A percentile compares a stretch with the other conserved stretches of the same genome.
These are phyloP conservation scores for Sporothrix luriei DNA, from an alignment of 2,329 filamentous ascomycete genomes.

Conservation along the genomic window DNA sequence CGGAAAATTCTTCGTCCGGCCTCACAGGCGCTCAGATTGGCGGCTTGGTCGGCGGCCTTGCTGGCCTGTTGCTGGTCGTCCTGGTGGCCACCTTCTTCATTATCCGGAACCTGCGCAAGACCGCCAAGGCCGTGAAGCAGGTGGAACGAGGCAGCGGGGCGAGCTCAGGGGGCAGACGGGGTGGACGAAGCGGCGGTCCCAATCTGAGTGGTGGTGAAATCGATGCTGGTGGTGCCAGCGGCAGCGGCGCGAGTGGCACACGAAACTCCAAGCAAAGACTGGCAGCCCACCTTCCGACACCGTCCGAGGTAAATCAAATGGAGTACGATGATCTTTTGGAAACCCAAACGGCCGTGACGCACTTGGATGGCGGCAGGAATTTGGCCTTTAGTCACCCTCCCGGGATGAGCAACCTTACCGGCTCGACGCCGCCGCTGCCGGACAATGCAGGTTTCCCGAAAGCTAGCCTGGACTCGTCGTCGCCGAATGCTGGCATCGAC, in stretches of 20 bases:
- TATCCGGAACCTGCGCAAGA: conserved; percentile 53
- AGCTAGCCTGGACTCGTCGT: conserved; percentile 28
- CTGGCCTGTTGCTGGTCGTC: conserved; percentile 53
- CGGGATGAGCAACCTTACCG: not conserved
- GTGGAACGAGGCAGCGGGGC: conserved; percentile 41
- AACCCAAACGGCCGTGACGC: conserved; percentile 37
- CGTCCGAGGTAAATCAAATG: conserved; percentile 50
- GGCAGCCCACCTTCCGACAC: conserved; percentile 43
- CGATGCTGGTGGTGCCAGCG: not conserved
- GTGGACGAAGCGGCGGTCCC: conserved; percentile 33
- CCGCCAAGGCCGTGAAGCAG: conserved; percentile 46
- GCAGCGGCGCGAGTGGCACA: conserved; percentile 16
- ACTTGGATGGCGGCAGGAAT: conserved; percentile 34
- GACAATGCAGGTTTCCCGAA: conserved; percentile 7
- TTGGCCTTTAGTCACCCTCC: conserved; percentile 30
- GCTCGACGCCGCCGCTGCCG: conserved; percentile 26
- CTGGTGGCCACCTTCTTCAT: conserved; percentile 53
- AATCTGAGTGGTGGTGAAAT: not conserved
- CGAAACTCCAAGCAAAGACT: conserved; percentile 40
- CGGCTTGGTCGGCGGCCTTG: conserved; percentile 57
- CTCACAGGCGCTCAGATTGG: conserved; percentile 51
- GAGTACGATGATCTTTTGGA: conserved; percentile 47
- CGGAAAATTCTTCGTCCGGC: conserved; percentile 35
- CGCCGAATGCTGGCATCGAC: not conserved
- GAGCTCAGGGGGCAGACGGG: conserved; percentile 41